Base-by-base conservation (phyloP, 2,329 filamentous ascomycete genomes). In the Celoporthe dispersa region DNA sequence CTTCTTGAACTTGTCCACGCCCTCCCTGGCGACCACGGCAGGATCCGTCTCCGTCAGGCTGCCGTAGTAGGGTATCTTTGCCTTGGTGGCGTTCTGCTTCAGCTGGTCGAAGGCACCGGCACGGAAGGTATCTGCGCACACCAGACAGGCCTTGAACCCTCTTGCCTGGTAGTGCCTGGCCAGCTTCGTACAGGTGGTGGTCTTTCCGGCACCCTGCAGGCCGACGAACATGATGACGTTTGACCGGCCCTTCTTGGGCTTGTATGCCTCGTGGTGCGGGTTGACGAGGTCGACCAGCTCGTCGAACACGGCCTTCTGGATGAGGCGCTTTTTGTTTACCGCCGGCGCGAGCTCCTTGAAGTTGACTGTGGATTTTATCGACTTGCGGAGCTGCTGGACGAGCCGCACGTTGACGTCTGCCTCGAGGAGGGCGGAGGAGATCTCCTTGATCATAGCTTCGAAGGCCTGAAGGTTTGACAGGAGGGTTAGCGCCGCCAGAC, bases 161-260 rank as follows among this genome's bases (percentile, higher is more conserved):
- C 96, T 87, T 12, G 93, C 94, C 80, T 97, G 93, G 82, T 99
- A 99, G 86, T 97, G 95, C 70, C 94, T 86, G 25, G 96, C 96
- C 73, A 99, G 86, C 83, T 99, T 99, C 55, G 96, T 99, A 87
- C 96, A 98, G 16, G 95, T 97, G 1, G 96, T 99, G 33, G 96
- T 99, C 83, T 99, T 99, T 80, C 96, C 96, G 6, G 95, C 94
- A 85, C 96, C 96, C 82, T 99, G 96, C 64, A 99, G 86, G 83
- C 96, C 96, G 73, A 99, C 96, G 80, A 99, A 98, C 96, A 99
- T 99, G 81, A 99, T 98, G 78, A 99, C 93, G 80, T 98, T 99
- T 73, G 92, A 86, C 80, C 94, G 96, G 74, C 94, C 94, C 83
- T 98, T 99, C 84, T 97, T 97, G 31, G 95, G 94, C 80, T 97